These are phyloP conservation scores for Fusarium falciforme DNA, from an alignment of 2,329 filamentous ascomycete species.

Conservation along the genomic window DNA sequence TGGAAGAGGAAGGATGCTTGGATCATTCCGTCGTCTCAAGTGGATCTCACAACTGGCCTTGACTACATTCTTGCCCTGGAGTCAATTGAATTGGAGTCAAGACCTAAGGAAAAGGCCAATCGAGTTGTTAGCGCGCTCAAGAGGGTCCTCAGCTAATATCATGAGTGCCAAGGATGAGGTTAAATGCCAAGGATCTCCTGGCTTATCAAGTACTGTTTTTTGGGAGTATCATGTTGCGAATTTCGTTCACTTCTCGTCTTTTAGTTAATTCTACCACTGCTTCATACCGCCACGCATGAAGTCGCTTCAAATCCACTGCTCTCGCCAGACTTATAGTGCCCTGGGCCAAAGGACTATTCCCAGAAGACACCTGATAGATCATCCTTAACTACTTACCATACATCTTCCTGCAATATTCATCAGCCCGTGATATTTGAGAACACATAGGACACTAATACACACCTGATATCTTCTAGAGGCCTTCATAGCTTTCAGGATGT, in stretches of 20 bases:
- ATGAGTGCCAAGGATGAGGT: background rate
- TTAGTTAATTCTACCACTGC: background rate
- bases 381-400: background rate
- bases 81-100: background rate
- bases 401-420: background rate
- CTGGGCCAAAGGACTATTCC: background rate
- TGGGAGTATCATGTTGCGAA: background rate
- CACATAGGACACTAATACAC: background rate
- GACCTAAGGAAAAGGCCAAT: background rate
- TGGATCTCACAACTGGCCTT: constrained; percentile 25
- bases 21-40: background rate
- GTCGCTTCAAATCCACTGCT: background rate
- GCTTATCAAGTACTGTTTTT: background rate
- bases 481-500: background rate
- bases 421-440: background rate
- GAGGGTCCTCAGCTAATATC: background rate
- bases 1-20: background rate
- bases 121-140: background rate
- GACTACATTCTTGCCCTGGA: background rate
- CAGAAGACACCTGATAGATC: background rate
- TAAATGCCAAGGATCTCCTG: background rate
- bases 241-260: background rate
- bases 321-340: background rate
- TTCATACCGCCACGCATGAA: background rate
- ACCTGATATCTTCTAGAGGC: background rate